phyloP scores from a whole-genome alignment of 257 asterid genomes.

The Lycium ferocissimum region DNA sequence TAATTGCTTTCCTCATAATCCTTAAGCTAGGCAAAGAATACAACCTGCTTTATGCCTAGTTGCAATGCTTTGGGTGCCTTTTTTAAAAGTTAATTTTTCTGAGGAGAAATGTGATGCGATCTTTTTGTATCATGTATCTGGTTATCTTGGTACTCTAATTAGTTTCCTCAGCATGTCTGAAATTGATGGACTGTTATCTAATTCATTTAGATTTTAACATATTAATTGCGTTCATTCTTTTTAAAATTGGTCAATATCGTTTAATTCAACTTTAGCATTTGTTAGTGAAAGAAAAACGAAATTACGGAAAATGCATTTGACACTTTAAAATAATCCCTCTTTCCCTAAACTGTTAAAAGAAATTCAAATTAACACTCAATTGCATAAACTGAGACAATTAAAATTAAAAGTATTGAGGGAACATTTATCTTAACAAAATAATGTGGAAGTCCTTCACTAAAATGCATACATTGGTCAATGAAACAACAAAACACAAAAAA shows the following conservation, averaged over 20 bases:
- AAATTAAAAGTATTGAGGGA: neutral
- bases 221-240: too few species aligned
- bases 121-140: neutral
- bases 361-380: too few species aligned
- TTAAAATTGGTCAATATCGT: too few species aligned
- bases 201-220: too few species aligned
- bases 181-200: slow-evolving; percentile 17
- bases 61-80: neutral
- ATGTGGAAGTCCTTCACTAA: neutral
- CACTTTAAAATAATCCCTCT: neutral
- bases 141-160: neutral
- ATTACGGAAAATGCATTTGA: neutral
- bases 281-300: neutral
- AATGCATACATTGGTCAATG: neutral
- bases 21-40: neutral
- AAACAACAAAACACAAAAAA: neutral
- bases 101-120: neutral
- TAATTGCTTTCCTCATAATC: too few species aligned
- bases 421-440: neutral
- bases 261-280: too few species aligned
- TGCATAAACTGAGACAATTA: too few species aligned
- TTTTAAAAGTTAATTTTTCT: neutral
- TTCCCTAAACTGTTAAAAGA: too few species aligned
- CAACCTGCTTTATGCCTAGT: neutral
- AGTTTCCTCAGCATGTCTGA: neutral